phyloP scores from a whole-genome alignment of 805 yeast species.

The Pichia kluyveri region DNA sequence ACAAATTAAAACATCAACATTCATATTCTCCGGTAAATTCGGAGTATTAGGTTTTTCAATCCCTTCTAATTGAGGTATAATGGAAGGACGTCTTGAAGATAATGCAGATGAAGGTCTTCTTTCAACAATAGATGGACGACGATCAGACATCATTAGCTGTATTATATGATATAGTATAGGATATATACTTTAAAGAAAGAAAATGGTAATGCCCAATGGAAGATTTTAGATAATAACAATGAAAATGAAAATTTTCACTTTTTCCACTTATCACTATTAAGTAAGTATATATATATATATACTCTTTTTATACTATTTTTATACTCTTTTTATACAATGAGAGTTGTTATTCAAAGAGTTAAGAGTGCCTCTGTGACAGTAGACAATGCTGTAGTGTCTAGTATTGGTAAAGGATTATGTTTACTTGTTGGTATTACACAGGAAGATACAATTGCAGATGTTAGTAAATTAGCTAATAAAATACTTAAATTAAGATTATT shows the following conservation, averaged over 20 bases:
- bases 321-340: too few relatives aligned
- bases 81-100: conserved; percentile 25
- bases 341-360: conserved; percentile 84
- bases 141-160: conserved; percentile 33
- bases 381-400: conserved; percentile 57
- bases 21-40: conserved; percentile 49
- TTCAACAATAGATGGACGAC: conserved; percentile 46
- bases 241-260: neutral
- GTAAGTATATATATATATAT: too few relatives aligned
- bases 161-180: neutral
- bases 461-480: conserved; percentile 58
- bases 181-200: too few relatives aligned
- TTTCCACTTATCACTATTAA: too few relatives aligned
- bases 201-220: neutral
- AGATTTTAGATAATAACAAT: too few relatives aligned
- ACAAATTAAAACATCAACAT: conserved; percentile 77
- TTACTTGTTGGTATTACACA: conserved; percentile 78
- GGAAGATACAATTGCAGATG: conserved; percentile 70
- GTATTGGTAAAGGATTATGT: conserved; percentile 69
- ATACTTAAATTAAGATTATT: conserved; percentile 59
- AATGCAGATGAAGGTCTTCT: conserved; percentile 26
- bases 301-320: too few relatives aligned
- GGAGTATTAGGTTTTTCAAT: conserved; percentile 59
- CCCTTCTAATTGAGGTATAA: conserved; percentile 68
- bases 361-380: conserved; percentile 86